These are phyloP conservation scores for Cercis canadensis DNA, from an alignment of 306 rosid species.

Conservation along the genomic window DNA sequence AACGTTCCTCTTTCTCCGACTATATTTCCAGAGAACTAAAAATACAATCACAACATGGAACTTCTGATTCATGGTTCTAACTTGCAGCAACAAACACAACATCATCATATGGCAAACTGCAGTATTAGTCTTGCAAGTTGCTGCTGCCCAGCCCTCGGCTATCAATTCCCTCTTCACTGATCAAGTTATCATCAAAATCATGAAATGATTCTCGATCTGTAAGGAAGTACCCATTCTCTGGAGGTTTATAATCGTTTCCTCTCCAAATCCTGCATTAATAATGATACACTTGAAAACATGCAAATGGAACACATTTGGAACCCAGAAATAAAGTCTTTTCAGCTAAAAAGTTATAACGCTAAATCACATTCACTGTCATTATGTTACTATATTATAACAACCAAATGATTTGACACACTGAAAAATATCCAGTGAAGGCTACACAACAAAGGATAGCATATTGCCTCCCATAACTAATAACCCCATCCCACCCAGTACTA, in stretches of 20 bases:
- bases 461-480: too few relatives aligned
- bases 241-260: slow-evolving; percentile 65
- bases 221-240: slow-evolving; percentile 48
- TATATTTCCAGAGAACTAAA: too few relatives aligned
- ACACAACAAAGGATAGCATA: too few relatives aligned
- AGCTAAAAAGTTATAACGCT: slow-evolving; percentile 16
- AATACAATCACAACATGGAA: too few relatives aligned
- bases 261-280: slow-evolving; percentile 81
- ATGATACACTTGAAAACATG: slow-evolving; percentile 26
- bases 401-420: neutral
- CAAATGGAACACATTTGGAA: slow-evolving; percentile 12
- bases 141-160: too few relatives aligned
- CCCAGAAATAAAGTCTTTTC: neutral
- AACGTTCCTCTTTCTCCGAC: too few relatives aligned
- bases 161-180: slow-evolving; percentile 11
- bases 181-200: slow-evolving; percentile 41
- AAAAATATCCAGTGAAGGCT: too few relatives aligned
- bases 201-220: slow-evolving; percentile 55
- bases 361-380: slow-evolving; percentile 13
- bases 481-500: too few relatives aligned
- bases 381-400: too few relatives aligned
- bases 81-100: slow-evolving; percentile 27
- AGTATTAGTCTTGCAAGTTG: slow-evolving; percentile 19
- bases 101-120: slow-evolving; percentile 24
- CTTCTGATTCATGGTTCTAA: too few relatives aligned